Base-by-base conservation (phyloP, 2,329 filamentous ascomycete genomes). In the Raffaelea albimanens region DNA sequence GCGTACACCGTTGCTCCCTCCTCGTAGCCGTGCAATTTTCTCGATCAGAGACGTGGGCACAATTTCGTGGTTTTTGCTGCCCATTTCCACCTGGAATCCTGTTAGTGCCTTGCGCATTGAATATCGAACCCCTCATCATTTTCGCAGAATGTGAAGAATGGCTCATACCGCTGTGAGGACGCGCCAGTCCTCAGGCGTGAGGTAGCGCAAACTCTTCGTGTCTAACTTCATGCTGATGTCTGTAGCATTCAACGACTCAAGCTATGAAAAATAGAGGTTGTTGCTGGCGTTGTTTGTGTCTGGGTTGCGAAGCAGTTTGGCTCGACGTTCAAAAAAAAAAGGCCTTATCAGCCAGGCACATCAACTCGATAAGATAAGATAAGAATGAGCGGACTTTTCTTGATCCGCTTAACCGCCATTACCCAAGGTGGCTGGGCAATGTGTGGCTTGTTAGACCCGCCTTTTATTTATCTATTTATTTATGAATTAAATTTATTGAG, bases 41-140 rank as follows among this genome's bases (percentile, higher is more conserved):
- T 84, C 82, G 55, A 98, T 97, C 54, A 97, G 67, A 4, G 87
- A 72, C 14, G 91, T 97, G 8, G 93, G 93, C 2, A 98, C 91
- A 49, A 98, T 77, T 69, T 98, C 93, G 71, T 98, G 93, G 68
- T 97, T 97, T 65, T 87, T 90, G 67, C 86, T 94, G 60, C 90
- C 91, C 67, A 83, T 82, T 66, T 98, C 93, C 59, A 94, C 87
- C 89, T 95, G 65, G 41, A 31, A 18, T 13, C 11, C 8, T 13
- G 22, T 5, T 13, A 23, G 11, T 23, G 22, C 19, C 7, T 29
- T 7, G 7, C 13, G 25, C 25, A 13, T 7, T 29, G 5, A n/a
- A 10, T 4, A 36, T 8, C 3, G 11, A 8, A 14, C 16, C 8
- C 19, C 21, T 31, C 5, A 11, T 22, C 2, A 52, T 43, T 46